Conservation (phyloP, 306 rosid species). For the Ammopiptanthus mongolicus region DNA sequence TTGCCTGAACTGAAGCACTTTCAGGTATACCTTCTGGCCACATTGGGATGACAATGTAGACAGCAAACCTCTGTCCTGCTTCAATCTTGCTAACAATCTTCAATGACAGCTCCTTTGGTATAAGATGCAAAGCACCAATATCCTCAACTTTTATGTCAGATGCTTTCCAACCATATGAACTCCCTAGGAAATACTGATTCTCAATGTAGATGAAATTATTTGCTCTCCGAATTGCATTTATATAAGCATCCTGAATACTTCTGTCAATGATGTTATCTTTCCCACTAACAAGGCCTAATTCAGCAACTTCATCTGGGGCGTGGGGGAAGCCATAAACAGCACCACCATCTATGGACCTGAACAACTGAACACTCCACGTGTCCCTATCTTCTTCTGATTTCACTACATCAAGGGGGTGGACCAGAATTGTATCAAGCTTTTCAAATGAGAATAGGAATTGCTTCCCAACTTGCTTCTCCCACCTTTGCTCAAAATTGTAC, state of each 20-base stretch:
- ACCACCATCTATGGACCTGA: conserved; percentile 83
- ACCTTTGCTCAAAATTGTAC: conserved; percentile 85
- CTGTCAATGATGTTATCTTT: conserved; percentile 57
- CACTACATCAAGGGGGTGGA: conserved; percentile 30
- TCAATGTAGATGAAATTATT: conserved; percentile 75
- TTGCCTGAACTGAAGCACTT: conserved; percentile 77
- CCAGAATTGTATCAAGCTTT: conserved; percentile 26
- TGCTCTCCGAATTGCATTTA: conserved; percentile 69
- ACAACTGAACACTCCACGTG: conserved; percentile 73
- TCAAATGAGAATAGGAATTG: conserved; percentile 23
- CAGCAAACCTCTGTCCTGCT: conserved; percentile 58
- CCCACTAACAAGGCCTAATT: conserved; percentile 62
- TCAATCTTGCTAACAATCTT: conserved; percentile 80
- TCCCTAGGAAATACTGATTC: conserved; percentile 82
- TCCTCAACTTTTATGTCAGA: conserved; percentile 42
- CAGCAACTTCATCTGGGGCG: conserved; percentile 27
- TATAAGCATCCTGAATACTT: conserved; percentile 77
- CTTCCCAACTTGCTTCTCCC: conserved; percentile 57
- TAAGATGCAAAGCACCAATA: conserved; percentile 64
- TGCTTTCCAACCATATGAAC: conserved; percentile 73
- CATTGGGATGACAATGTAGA: conserved; percentile 75
- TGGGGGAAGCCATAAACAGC: conserved; percentile 55
- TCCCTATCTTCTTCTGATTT: conserved; percentile 26
- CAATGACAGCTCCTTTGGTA: conserved; percentile 74
- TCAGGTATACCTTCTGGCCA: conserved; percentile 90